These are phyloP conservation scores for Phragmites australis DNA, from an alignment of 176 grass and related monocot species.

Conservation along the genomic window DNA sequence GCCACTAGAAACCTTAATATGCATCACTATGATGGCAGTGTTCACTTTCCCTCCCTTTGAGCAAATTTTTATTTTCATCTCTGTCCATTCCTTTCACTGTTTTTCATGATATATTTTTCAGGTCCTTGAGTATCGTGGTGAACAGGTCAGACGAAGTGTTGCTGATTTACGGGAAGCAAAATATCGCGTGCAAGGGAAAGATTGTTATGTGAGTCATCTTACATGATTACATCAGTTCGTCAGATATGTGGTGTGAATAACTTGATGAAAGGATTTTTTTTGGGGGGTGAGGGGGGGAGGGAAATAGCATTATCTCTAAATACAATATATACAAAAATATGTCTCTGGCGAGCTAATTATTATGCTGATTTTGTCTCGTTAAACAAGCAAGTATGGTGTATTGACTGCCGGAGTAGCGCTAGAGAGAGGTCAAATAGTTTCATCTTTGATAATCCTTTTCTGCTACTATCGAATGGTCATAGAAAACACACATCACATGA, in stretches of 20 bases:
- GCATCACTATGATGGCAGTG: conserved; percentile 9
- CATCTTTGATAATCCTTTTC: neutral
- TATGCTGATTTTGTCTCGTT: neutral
- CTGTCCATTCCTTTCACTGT: neutral
- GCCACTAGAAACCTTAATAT: neutral
- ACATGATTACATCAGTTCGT: conserved; percentile 13
- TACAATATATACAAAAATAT: conserved; percentile 1
- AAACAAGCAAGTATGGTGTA: neutral
- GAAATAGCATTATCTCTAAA: neutral
- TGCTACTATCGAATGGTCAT: neutral
- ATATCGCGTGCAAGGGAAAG: conserved; percentile 84
- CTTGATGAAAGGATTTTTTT: conserved; percentile 11
- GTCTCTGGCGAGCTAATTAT: neutral
- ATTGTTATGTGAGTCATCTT: conserved; percentile 89
- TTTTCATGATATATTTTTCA: conserved; percentile 35
- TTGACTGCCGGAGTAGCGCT: neutral
- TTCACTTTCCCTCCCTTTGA: neutral
- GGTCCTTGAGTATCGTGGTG: conserved; percentile 95
- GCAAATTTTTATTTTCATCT: neutral
- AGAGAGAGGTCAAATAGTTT: conserved; percentile 1
- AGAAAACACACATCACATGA: neutral
- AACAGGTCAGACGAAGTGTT: conserved; percentile 87
- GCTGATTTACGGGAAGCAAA: conserved; percentile 85
- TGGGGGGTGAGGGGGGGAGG: no score
- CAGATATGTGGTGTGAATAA: neutral